phyloP scores from a whole-genome alignment of 2,329 filamentous ascomycete genomes.

The Botrytis sinoallii region DNA sequence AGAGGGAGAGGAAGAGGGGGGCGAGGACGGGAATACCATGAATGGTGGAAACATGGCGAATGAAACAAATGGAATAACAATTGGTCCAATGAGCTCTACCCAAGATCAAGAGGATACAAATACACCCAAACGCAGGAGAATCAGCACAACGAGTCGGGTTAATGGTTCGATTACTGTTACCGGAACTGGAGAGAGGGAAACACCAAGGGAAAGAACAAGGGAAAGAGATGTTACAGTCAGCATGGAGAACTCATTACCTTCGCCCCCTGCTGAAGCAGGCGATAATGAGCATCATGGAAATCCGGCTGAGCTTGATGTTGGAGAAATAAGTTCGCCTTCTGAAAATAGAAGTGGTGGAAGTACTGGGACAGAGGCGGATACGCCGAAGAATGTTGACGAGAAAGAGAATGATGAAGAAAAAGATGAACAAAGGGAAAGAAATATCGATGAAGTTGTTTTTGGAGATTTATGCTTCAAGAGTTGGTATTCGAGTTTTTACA shows the following conservation, averaged over 20 bases:
- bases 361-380: background rate
- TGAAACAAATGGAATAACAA: background rate
- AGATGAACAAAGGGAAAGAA: constrained; percentile 53
- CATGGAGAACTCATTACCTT: constrained; percentile 8
- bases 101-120: background rate
- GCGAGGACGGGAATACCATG: background rate
- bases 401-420: background rate
- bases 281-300: background rate
- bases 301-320: background rate
- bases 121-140: constrained; percentile 3
- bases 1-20: background rate
- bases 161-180: background rate
- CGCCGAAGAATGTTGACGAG: background rate
- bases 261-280: background rate
- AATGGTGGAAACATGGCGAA: background rate
- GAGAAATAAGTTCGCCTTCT: background rate
- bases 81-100: background rate
- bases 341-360: background rate
- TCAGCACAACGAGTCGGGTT: background rate
- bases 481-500: constrained; percentile 92
- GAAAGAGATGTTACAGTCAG: constrained; percentile 1
- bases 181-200: background rate
- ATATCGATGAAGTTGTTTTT: constrained; percentile 82
- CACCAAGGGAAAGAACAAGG: background rate
- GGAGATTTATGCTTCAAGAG: constrained; percentile 81